Base-by-base conservation (phyloP, 768 basidiomycete genomes). In the Rubroboletus pulcherrimus region DNA sequence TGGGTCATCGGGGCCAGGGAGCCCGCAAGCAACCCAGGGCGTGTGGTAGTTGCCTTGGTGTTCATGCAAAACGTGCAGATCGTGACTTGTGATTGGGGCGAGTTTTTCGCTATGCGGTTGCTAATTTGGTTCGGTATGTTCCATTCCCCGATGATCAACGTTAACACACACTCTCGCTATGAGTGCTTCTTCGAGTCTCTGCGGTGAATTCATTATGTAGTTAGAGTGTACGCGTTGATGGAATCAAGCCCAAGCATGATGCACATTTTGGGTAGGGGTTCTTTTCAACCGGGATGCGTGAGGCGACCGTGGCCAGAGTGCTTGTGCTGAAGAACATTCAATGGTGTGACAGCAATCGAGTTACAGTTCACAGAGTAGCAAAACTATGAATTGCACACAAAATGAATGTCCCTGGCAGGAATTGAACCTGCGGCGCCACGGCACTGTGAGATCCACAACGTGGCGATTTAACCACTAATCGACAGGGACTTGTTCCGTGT, bases 381-480 rank as follows among this genome's bases (percentile, higher is more conserved):
- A 40, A 40, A 40, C 11, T 4, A n/a, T 35, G 37, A 38, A 17
- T 10, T 12, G 14, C 14, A 24, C 34, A 26, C 26, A 49, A 49
- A 48, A 35, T 0, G 12, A n/a, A 29, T 29, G 71, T 73, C 70
- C 71, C 66, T 71, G 70, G 69, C 69, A 72, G 69, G 69, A 71
- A 71, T 71, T 66, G 69, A 71, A 71, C 69, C 69, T 68, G 71
- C 71, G 71, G 71, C 71, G 61, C 62, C 73, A 73, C 72, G 72
- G 72, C 63, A 34, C 12, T 63, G 70, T 61, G 68, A 59, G 53
- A 30, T 65, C 72, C 72, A 73, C 72, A 74, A 73, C 72, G 70
- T 73, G 73, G 63, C 63, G 72, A 73, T 73, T 74, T 73, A 70
- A 74, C 72, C 72, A 73, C 72, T 74, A 73, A 73, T 73, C 73